Percentiles rank a stretch among this genome's conserved stretches.
Conservation (phyloP, 75 land plant genomes). For the Isoetes taiwanensis region DNA sequence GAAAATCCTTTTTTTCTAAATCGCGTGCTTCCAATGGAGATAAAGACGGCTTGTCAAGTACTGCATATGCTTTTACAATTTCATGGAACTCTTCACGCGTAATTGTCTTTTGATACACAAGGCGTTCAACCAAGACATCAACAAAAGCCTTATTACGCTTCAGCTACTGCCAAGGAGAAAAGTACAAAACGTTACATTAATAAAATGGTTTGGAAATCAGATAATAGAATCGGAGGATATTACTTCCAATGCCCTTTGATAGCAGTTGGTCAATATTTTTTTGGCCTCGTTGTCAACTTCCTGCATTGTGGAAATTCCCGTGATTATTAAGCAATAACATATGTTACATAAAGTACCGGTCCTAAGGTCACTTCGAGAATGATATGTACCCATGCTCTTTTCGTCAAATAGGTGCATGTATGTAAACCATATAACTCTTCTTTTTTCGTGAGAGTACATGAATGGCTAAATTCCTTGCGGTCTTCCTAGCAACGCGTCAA, state of each 20-base stretch:
- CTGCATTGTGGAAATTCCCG: no score
- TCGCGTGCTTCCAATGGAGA: constrained; percentile 42
- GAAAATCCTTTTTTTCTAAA: constrained; percentile 27
- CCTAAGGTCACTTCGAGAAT: no score
- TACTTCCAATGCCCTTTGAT: constrained; percentile 77
- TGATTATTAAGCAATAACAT: no score
- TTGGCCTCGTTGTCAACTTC: constrained; percentile 74
- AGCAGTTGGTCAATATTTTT: constrained; percentile 49
- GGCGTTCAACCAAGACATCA: constrained; percentile 51
- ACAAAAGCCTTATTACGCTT: constrained; percentile 38
- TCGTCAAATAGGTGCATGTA: constrained; percentile 53
- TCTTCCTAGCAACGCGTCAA: constrained; percentile 70
- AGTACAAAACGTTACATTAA: background rate
- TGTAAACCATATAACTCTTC: constrained; percentile 47
- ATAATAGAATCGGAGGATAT: background rate
- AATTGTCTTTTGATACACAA: constrained; percentile 45
- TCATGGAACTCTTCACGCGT: constrained; percentile 40
- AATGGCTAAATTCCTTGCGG: constrained; percentile 67
- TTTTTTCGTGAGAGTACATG: constrained; percentile 78
- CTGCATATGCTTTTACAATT: constrained; percentile 46
- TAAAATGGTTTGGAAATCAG: background rate
- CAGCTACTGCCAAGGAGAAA: constrained; percentile 34
- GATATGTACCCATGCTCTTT: no score
- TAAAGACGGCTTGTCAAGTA: constrained; percentile 34
- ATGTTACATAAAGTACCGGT: no score